Evolutionary conservation across 441 rosid species (phyloP).

Genomic region (Gossypium davidsonii): DNA sequence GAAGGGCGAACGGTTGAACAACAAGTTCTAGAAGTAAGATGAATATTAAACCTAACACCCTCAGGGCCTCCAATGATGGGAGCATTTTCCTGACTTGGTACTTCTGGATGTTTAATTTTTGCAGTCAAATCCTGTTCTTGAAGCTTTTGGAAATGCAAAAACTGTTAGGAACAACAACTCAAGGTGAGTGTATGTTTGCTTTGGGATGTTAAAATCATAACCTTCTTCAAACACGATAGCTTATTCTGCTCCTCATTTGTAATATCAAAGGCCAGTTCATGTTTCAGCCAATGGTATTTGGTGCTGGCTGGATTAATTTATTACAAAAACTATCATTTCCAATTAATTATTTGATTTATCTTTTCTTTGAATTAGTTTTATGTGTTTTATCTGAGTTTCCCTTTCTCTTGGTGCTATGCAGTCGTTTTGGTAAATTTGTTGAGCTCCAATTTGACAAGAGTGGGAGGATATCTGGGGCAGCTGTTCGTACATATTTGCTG

Average conservation of each 20-base stretch:
- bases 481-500: constrained; percentile 63
- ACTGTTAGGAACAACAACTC: constrained; percentile 69
- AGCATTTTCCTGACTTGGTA: neutral
- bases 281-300: neutral
- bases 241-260: neutral
- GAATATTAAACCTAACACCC: neutral
- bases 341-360: neutral
- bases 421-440: constrained; percentile 78
- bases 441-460: constrained; percentile 70
- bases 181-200: constrained; percentile 29
- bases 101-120: constrained; percentile 9
- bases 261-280: neutral
- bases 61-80: neutral
- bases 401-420: constrained; percentile 18
- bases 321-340: neutral
- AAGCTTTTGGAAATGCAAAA: constrained; percentile 73
- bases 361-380: neutral
- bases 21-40: constrained; percentile 68
- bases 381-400: constrained; percentile 10
- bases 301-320: neutral
- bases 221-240: neutral
- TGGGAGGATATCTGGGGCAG: constrained; percentile 76
- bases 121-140: constrained; percentile 71
- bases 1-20: constrained; percentile 76
- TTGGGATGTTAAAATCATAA: neutral